Evolutionary conservation across 495 filamentous ascomycete species (phyloP).

Genomic region (Coniosporium apollinis): DNA sequence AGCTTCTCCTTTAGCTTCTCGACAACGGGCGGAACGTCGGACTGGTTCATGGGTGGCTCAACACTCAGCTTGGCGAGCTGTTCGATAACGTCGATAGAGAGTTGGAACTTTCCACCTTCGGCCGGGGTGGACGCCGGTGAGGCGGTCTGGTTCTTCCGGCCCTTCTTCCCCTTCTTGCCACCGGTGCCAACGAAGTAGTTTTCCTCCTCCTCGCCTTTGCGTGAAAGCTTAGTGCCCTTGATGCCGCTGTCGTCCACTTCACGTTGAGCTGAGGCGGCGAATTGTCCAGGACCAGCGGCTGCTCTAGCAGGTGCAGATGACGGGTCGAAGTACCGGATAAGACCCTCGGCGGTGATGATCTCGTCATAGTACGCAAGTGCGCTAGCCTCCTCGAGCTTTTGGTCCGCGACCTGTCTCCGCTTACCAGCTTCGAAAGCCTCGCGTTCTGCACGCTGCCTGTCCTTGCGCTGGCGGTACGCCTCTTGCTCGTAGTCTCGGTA

Average conservation of each 20-base stretch:
- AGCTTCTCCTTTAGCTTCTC: slow-evolving; percentile 89
- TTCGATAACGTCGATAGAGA: slow-evolving; percentile 78
- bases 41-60: slow-evolving; percentile 68
- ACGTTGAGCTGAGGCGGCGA: slow-evolving; percentile 61
- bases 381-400: slow-evolving; percentile 83
- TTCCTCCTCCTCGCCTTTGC: slow-evolving; percentile 68
- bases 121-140: slow-evolving; percentile 23
- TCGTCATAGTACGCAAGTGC: slow-evolving; percentile 77
- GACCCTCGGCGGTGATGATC: slow-evolving; percentile 67
- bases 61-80: slow-evolving; percentile 69
- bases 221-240: slow-evolving; percentile 59
- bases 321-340: slow-evolving; percentile 85
- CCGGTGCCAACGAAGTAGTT: slow-evolving; percentile 67
- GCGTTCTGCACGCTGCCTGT: slow-evolving; percentile 63
- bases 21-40: slow-evolving; percentile 55
- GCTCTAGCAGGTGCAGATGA: slow-evolving; percentile 47
- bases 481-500: slow-evolving; percentile 68
- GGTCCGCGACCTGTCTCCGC: slow-evolving; percentile 63
- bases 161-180: slow-evolving; percentile 89
- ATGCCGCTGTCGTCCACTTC: slow-evolving; percentile 62
- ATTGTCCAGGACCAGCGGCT: slow-evolving; percentile 43
- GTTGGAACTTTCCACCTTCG: slow-evolving; percentile 54
- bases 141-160: slow-evolving; percentile 44
- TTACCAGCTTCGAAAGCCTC: slow-evolving; percentile 56
- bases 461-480: slow-evolving; percentile 50